Evolutionary conservation across 495 filamentous ascomycete species (phyloP).

Genomic region (Podospora anserina): DNA sequence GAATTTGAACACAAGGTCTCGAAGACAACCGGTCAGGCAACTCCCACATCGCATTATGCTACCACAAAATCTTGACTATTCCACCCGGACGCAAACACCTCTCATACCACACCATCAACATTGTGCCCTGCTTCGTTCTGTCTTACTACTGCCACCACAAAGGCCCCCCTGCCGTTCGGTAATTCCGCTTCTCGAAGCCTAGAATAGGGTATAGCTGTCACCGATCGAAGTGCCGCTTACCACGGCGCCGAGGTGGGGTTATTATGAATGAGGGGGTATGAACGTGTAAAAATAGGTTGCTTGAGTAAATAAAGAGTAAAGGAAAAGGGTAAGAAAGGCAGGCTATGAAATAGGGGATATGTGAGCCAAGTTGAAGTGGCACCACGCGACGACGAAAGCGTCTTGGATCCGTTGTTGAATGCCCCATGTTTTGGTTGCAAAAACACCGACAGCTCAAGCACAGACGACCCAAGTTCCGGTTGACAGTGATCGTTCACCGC

Average conservation of each 20-base stretch:
- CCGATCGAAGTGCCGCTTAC: not conserved
- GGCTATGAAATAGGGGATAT: slow-evolving; percentile 38
- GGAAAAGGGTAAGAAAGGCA: slow-evolving; percentile 16
- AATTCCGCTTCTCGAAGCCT: not conserved
- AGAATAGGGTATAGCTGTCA: not conserved
- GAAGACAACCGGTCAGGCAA: not conserved
- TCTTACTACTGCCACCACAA: not conserved
- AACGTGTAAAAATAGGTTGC: slow-evolving; percentile 1
- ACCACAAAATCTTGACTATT: not conserved
- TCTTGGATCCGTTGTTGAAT: slow-evolving; percentile 77
- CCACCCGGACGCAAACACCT: not conserved
- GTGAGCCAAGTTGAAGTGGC: slow-evolving; percentile 68
- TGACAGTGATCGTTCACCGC: slow-evolving; percentile 35
- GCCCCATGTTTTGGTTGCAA: slow-evolving; percentile 77
- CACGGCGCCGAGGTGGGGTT: not conserved
- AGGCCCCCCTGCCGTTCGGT: no score
- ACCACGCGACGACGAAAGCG: slow-evolving; percentile 58
- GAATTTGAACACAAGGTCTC: not conserved
- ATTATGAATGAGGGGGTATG: not conserved
- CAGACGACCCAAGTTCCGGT: slow-evolving; percentile 46
- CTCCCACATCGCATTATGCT: not conserved
- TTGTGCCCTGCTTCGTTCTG: not conserved
- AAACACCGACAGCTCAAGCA: slow-evolving; percentile 65
- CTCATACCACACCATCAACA: not conserved
- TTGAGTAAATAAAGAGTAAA: not conserved